Base-by-base conservation (phyloP, 2,329 filamentous ascomycete genomes). In the Hymenoscyphus fructigenus region DNA sequence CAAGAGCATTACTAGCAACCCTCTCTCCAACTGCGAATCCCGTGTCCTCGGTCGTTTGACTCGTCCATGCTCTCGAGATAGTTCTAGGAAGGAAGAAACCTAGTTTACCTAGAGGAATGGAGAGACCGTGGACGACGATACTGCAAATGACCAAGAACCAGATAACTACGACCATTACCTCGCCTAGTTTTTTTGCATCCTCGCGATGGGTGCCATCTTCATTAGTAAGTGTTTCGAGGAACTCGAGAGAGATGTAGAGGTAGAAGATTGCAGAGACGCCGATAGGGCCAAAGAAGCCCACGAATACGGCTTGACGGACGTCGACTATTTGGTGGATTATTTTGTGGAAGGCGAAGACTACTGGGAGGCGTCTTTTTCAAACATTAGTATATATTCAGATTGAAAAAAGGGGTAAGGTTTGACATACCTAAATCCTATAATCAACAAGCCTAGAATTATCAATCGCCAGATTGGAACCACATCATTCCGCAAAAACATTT, bases 181-280 rank as follows among this genome's bases (percentile, higher is more conserved):
- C 91, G 4, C 81, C 81, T 1, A 96, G 79, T 9, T 84, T 78
- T 36, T 79, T 77, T 0, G 92, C 89, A 74, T 96, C 92, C 41
- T 83, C 80, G 32, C 91, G 83, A 15, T 85, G 78, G 36, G 83
- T 74, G 0, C 85, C 88, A 61, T 91, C 79, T 7, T 87, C 84
- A 9, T 53, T 53, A 0, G 82, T 85, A n/a, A 86, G 73, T 1
- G 65, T 78, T 34, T 76, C 78, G 59, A 97, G 80, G 66, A 93
- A 97, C 28, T 96, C 91, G 1, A 91, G 77, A 50, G 85, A 89
- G 67, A 97, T 82, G 73, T 93, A 96, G 5, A 97, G 83, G 75
- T 97, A 97, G 75, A 96, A 97, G 23, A 97, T 85, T 0, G 92
- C 93, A 17, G 91, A 92, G 1, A 97, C 93, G 2, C 94, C 93